Evolutionary conservation across 164 flowering plant species (phyloP).

Genomic region (Berberis thunbergii): DNA sequence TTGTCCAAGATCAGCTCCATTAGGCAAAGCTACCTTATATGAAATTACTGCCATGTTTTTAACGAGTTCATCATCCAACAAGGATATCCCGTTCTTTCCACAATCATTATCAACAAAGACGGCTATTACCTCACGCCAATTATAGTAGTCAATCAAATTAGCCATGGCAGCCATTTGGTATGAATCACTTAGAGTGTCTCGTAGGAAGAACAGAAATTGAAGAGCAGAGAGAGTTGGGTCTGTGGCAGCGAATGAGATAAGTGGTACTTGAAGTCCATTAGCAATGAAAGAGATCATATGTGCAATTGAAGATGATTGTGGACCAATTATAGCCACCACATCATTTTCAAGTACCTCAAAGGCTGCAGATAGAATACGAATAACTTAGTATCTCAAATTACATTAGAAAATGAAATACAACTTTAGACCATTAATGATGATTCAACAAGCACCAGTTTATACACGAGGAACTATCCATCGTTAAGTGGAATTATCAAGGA

Average conservation of each 20-base stretch:
- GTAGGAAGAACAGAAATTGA: slow-evolving; percentile 63
- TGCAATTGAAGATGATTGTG: slow-evolving; percentile 74
- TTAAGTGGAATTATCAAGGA: no score
- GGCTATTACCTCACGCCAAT: slow-evolving; percentile 60
- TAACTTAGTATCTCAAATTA: not conserved
- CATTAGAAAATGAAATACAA: not conserved
- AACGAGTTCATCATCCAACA: slow-evolving; percentile 46
- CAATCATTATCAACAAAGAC: slow-evolving; percentile 58
- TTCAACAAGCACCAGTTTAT: not conserved
- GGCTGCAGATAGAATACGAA: slow-evolving; percentile 31
- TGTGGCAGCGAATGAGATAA: slow-evolving; percentile 70
- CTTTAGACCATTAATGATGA: not conserved
- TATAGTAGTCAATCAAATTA: slow-evolving; percentile 43
- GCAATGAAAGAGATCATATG: slow-evolving; percentile 55
- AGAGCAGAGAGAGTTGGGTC: slow-evolving; percentile 80
- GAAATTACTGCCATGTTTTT: slow-evolving; percentile 27
- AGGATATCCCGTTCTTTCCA: slow-evolving; percentile 65
- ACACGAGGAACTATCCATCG: no score
- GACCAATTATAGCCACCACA: slow-evolving; percentile 69
- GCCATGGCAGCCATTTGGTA: slow-evolving; percentile 78
- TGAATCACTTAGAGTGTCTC: slow-evolving; percentile 52
- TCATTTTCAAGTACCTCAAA: slow-evolving; percentile 55
- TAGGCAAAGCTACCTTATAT: slow-evolving; percentile 36
- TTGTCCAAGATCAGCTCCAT: slow-evolving; percentile 15
- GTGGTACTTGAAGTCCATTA: slow-evolving; percentile 70